These are phyloP conservation scores for Saturnispora saitoi DNA, from an alignment of 805 yeast species.

Conservation along the genomic window DNA sequence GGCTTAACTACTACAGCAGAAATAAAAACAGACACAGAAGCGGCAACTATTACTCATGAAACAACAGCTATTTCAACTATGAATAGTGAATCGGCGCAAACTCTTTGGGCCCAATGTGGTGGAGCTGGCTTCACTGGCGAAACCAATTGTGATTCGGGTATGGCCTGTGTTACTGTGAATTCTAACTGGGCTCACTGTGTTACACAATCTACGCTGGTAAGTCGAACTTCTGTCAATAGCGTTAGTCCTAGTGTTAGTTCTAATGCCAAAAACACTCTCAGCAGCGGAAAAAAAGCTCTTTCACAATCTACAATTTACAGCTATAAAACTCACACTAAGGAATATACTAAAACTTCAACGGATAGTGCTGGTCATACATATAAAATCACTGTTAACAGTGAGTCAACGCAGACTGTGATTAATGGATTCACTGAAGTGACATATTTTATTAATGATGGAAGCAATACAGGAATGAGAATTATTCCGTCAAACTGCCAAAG, in stretches of 20 bases:
- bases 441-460: slow-evolving; percentile 13
- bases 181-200: slow-evolving; percentile 17
- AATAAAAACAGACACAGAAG: too few species aligned
- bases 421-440: slow-evolving; percentile 17
- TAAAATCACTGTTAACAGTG: slow-evolving; percentile 10
- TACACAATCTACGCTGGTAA: not conserved
- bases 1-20: too few species aligned
- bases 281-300: not conserved
- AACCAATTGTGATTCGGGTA: slow-evolving; percentile 21
- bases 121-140: slow-evolving; percentile 22
- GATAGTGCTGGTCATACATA: slow-evolving; percentile 2
- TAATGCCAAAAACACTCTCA: not conserved
- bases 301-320: slow-evolving; percentile 1
- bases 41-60: too few species aligned
- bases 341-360: not conserved
- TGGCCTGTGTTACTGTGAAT: slow-evolving; percentile 20
- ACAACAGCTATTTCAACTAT: too few species aligned
- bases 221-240: too few species aligned
- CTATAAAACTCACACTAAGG: not conserved
- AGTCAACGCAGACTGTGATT: slow-evolving; percentile 13
- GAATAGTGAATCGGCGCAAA: not conserved
- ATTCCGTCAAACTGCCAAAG: not conserved
- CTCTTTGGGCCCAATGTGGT: slow-evolving; percentile 21
- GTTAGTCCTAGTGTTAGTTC: too few species aligned
- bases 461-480: slow-evolving; percentile 2